Base-by-base conservation (phyloP, 345 rosid species). In the Aegle marmelos region DNA sequence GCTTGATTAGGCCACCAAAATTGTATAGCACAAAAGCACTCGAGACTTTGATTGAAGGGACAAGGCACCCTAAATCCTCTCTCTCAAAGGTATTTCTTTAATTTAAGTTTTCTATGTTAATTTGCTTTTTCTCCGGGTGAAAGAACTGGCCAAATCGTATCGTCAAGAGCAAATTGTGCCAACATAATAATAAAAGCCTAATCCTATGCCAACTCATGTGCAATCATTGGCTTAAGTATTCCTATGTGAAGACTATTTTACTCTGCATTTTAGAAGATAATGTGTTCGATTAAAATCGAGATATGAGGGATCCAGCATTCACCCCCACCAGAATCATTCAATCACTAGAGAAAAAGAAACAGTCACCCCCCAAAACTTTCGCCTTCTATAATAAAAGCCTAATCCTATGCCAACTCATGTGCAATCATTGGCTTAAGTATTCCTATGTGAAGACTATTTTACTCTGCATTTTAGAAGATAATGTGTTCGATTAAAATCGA, bases 181-280 rank as follows among this genome's bases (percentile, higher is more conserved):
- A 78, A 74, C 80, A 28, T 34, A 53, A 53, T 53, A 19, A 53
- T 45, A 66, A 73, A 79, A 62, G 39, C 74, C 80, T 58, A 74
- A 61, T 77, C 45, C 63, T 72, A 59, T 72, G 80, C 86, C 63
- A 56, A 60, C 83, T 84, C 73, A 90, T 80, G 81, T 80, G 83
- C 88, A 81, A 82, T 78, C 76, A 69, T 69, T 69, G 72, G 57
- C 56, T 68, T 68, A 68, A 68, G 11, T 68, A 68, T 30, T 53
- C 63, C 48, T 56, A 25, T 8, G 36, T 68, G 4, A 68, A 1
- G 21, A 22, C 70, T 66, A 34, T 19, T 36, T 66, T 34, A 19
- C 5, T 36, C 45, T 10, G 36, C 25, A 66, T 34, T 66, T 34
- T 33, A 66, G 48, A 28, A 6, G 7, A 4, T 28, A 27, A 70